Percentiles rank a stretch among this genome's conserved stretches.
phyloP scores from a whole-genome alignment of 768 basidiomycete genomes.

The Tricholoma sp. region DNA sequence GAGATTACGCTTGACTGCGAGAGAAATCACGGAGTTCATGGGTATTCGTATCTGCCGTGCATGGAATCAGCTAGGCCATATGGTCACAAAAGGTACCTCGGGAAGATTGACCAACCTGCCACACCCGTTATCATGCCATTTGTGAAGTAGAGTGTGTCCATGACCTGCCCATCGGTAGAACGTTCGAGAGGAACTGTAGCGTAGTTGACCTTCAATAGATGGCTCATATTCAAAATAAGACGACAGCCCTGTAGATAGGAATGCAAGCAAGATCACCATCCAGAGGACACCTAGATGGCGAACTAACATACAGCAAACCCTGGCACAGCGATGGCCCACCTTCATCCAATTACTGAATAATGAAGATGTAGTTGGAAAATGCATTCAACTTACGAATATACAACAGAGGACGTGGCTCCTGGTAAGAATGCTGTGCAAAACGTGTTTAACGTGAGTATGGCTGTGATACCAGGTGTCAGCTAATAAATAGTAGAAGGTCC shows the following conservation, averaged over 20 bases:
- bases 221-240: conserved; percentile 22
- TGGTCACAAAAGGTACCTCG: background rate
- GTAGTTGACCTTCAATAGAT: conserved; percentile 9
- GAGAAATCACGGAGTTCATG: background rate
- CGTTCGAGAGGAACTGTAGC: background rate
- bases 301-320: conserved; percentile 16
- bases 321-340: conserved; percentile 20
- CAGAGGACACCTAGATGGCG: background rate
- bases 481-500: background rate
- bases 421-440: conserved; percentile 12
- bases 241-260: conserved; percentile 16
- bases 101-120: background rate
- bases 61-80: background rate
- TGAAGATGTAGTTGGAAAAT: background rate
- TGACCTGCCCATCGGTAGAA: background rate
- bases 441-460: conserved; percentile 14
- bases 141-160: conserved; percentile 7
- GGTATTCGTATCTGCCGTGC: background rate
- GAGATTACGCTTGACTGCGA: background rate
- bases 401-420: conserved; percentile 14
- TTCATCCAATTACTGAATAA: background rate
- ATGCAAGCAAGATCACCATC: background rate
- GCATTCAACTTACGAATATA: conserved; percentile 13
- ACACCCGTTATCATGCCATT: background rate
- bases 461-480: conserved; percentile 4